Evolutionary conservation across 768 basidiomycete species (phyloP).

Genomic region (Lactarius indigo): DNA sequence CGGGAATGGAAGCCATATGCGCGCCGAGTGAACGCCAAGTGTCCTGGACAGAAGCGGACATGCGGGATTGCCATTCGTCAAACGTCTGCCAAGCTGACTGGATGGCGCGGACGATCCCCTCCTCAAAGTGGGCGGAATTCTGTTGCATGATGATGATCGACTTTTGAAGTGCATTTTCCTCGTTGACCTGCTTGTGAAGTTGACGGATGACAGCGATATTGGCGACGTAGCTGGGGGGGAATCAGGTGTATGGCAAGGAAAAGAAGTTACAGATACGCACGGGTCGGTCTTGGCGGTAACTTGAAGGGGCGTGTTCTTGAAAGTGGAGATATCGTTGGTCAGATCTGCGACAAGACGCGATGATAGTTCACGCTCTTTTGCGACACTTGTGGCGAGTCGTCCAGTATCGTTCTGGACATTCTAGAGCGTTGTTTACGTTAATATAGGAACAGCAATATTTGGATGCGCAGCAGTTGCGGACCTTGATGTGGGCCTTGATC

Average conservation of each 20-base stretch:
- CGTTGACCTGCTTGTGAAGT: slow-evolving; percentile 88
- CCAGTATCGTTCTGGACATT: slow-evolving; percentile 96
- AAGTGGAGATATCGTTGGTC: slow-evolving; percentile 78
- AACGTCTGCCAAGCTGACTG: slow-evolving; percentile 98
- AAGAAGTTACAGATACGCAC: slow-evolving; percentile 45
- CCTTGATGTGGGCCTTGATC: slow-evolving; percentile 98
- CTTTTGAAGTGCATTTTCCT: slow-evolving; percentile 97
- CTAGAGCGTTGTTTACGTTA: slow-evolving; percentile 35
- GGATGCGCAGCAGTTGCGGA: slow-evolving; percentile 30
- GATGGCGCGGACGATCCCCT: slow-evolving; percentile 90
- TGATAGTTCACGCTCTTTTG: slow-evolving; percentile 89
- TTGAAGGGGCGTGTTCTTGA: slow-evolving; percentile 92
- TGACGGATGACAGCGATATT: slow-evolving; percentile 74
- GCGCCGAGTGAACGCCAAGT: slow-evolving; percentile 68
- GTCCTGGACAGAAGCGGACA: slow-evolving; percentile 66
- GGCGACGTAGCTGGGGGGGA: slow-evolving; percentile 57
- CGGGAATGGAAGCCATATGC: slow-evolving; percentile 73
- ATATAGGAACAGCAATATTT: not conserved
- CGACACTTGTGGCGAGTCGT: slow-evolving; percentile 85
- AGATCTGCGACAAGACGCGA: slow-evolving; percentile 84
- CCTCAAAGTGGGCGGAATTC: slow-evolving; percentile 94
- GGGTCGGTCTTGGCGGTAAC: slow-evolving; percentile 81
- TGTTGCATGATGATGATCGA: slow-evolving; percentile 98
- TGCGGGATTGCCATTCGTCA: slow-evolving; percentile 89
- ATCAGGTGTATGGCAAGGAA: not conserved